A percentile compares a stretch with the other conserved stretches of the same genome.
Evolutionary conservation across 768 basidiomycete species (phyloP).

Genomic region (Pholiota microspora): DNA sequence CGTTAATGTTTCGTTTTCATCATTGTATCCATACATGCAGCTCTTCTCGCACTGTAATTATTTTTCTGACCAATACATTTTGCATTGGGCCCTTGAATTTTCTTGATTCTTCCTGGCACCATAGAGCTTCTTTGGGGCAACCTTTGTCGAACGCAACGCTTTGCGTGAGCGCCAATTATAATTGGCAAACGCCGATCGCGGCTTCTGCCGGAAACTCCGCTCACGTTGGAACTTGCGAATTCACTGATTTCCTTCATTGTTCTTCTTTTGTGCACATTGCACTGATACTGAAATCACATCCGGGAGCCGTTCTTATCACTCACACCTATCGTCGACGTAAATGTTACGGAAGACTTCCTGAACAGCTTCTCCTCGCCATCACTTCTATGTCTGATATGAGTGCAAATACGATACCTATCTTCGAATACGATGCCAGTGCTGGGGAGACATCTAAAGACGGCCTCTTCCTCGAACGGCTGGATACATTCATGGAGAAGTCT

Average conservation of each 20-base stretch:
- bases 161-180: no score
- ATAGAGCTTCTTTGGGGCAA: no score
- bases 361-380: background rate
- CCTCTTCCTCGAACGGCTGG: constrained; percentile 63
- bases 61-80: constrained; percentile 4
- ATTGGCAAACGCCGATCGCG: no score
- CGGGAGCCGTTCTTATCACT: no score
- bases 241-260: no score
- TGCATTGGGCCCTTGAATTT: background rate
- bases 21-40: constrained; percentile 4
- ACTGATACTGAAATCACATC: no score
- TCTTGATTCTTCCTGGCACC: no score
- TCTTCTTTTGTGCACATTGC: no score
- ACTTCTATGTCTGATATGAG: background rate
- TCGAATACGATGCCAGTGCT: constrained; percentile 29
- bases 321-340: background rate
- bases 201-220: no score
- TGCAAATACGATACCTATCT: constrained; percentile 21
- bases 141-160: no score
- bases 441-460: constrained; percentile 36
- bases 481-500: constrained; percentile 60
- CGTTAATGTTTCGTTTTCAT: constrained; percentile 2
- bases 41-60: constrained; percentile 2
- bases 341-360: background rate
- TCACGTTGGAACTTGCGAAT: no score